Evolutionary conservation across 495 filamentous ascomycete species (phyloP).

Genomic region (Opeltia flavorubescens): DNA sequence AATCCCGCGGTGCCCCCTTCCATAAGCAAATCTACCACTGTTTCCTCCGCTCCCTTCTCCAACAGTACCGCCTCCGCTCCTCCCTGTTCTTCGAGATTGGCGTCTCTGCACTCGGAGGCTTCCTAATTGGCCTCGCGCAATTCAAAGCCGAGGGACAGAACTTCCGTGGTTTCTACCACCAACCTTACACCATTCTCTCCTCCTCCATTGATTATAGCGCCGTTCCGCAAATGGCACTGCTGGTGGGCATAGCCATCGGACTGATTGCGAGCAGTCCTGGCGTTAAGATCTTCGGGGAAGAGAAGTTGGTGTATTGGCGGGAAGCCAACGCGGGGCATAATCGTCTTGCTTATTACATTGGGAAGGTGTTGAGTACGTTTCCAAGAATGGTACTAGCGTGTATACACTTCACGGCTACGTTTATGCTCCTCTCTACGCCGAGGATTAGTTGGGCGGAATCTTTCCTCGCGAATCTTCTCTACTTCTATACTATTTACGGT

Average conservation of each 20-base stretch:
- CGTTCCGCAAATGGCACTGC: slow-evolving; percentile 33
- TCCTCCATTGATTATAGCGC: slow-evolving; percentile 32
- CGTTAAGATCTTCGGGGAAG: slow-evolving; percentile 42
- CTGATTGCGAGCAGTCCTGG: slow-evolving; percentile 37
- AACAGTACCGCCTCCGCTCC: slow-evolving; percentile 36
- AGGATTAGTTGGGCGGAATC: slow-evolving; percentile 29
- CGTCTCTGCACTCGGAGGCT: slow-evolving; percentile 33
- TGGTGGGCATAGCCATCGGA: slow-evolving; percentile 38
- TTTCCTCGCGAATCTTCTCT: slow-evolving; percentile 34
- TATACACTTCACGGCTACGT: slow-evolving; percentile 39
- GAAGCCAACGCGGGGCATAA: slow-evolving; percentile 41
- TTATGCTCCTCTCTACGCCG: slow-evolving; percentile 34
- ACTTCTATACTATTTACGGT: slow-evolving; percentile 46
- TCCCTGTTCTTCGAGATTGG: slow-evolving; percentile 38
- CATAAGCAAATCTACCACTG: slow-evolving; percentile 33
- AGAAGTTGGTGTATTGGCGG: slow-evolving; percentile 37
- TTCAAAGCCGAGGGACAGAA: slow-evolving; percentile 31
- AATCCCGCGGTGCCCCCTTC: slow-evolving; percentile 31
- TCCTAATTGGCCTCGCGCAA: slow-evolving; percentile 39
- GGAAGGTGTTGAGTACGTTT: slow-evolving; percentile 36
- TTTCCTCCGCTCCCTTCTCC: slow-evolving; percentile 32
- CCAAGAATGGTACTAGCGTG: slow-evolving; percentile 34
- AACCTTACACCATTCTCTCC: slow-evolving; percentile 36
- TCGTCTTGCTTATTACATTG: slow-evolving; percentile 38
- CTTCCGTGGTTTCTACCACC: slow-evolving; percentile 36